Evolutionary conservation across 306 rosid species (phyloP).

Genomic region (Cucurbita argyrosperma): DNA sequence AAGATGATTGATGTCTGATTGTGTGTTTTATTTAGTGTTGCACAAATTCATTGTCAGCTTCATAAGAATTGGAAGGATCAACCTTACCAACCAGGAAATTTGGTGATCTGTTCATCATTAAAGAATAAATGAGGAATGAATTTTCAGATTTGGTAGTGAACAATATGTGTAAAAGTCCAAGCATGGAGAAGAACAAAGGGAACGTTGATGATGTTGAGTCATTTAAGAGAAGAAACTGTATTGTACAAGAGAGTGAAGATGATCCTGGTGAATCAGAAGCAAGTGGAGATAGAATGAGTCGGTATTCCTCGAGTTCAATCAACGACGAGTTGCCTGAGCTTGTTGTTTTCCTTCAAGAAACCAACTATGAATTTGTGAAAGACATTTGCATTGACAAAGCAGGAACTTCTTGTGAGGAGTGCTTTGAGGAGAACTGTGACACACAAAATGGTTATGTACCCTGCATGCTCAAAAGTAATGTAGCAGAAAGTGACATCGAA

Average conservation of each 20-base stretch:
- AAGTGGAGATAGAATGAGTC: constrained; percentile 13
- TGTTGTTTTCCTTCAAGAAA: constrained; percentile 63
- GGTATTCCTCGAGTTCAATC: constrained; percentile 4
- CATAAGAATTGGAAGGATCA: neutral
- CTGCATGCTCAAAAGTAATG: constrained; percentile 9
- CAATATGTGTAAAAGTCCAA: neutral
- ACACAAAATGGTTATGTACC: constrained; percentile 10
- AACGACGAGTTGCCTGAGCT: constrained; percentile 42
- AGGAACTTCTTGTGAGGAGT: constrained; percentile 8
- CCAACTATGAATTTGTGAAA: constrained; percentile 36
- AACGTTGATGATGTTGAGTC: neutral
- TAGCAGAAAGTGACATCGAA: constrained; percentile 12
- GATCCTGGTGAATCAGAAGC: constrained; percentile 4
- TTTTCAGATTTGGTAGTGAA: neutral
- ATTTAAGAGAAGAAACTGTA: neutral
- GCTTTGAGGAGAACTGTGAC: constrained; percentile 14
- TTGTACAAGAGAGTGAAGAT: neutral
- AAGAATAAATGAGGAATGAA: neutral
- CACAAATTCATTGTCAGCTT: neutral
- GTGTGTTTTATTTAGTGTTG: neutral
- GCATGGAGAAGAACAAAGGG: neutral
- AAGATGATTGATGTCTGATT: neutral
- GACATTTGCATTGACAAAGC: constrained; percentile 31
- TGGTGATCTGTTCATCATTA: neutral
- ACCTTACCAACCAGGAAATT: neutral